Conservation (phyloP, 2,329 filamentous ascomycete genomes). For the Aureobasidium musti region DNA sequence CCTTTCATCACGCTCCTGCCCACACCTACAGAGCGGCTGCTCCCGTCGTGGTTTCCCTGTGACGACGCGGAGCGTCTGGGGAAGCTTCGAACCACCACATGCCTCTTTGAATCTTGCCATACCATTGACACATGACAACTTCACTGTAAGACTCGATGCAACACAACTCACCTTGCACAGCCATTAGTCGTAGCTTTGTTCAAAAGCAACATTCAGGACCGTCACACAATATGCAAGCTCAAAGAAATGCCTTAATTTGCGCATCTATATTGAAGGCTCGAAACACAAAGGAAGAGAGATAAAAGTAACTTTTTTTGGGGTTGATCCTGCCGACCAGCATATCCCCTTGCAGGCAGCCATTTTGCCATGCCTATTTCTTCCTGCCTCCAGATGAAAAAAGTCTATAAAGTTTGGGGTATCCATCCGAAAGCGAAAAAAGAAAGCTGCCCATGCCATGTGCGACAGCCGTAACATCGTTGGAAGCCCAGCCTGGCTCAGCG, state of each 20-base stretch:
- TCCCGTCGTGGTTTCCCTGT: constrained; percentile 14
- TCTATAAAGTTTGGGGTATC: constrained; percentile 30
- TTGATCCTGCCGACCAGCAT: constrained; percentile 30
- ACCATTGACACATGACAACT: not conserved
- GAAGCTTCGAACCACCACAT: constrained; percentile 8
- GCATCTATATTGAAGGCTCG: constrained; percentile 8
- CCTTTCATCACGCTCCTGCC: constrained; percentile 2
- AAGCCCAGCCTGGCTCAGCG: constrained; percentile 27
- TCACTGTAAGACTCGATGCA: not conserved
- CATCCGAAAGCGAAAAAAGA: constrained; percentile 30
- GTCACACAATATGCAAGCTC: not conserved
- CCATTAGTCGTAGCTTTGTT: too few species aligned
- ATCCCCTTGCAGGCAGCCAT: constrained; percentile 29
- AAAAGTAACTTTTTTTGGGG: constrained; percentile 29
- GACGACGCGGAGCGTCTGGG: constrained; percentile 14
- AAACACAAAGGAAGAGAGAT: not conserved
- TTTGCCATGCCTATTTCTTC: constrained; percentile 27
- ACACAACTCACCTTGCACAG: not conserved
- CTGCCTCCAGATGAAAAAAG: constrained; percentile 30
- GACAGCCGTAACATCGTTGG: constrained; percentile 28
- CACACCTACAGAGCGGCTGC: constrained; percentile 4
- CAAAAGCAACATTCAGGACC: not conserved
- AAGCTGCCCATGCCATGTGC: constrained; percentile 27
- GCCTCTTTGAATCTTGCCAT: not conserved
- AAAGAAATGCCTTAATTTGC: constrained; percentile 9